Percentiles rank a stretch among this genome's conserved stretches.
Evolutionary conservation across 2,329 filamentous ascomycete genomes (phyloP).

Genomic region (Seiridium unicorne): DNA sequence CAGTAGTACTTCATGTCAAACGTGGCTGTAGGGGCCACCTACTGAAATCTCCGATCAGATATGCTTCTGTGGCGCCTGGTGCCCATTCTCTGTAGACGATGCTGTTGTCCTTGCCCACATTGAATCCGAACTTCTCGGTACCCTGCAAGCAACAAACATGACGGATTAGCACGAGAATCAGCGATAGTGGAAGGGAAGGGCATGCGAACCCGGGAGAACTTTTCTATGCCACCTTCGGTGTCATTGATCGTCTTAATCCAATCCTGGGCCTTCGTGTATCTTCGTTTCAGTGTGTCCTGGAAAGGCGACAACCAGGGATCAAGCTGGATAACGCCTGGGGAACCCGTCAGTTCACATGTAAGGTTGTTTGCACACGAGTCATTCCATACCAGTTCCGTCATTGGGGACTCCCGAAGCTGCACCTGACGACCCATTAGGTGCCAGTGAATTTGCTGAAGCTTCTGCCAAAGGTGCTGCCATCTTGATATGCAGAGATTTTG

Average conservation of each 20-base stretch:
- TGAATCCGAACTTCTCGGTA: conserved; percentile 82
- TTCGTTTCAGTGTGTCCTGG: conserved; percentile 69
- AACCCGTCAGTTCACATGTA: conserved; percentile 8
- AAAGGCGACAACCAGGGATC: conserved; percentile 91
- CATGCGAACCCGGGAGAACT: conserved; percentile 74
- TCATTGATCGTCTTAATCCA: conserved; percentile 86
- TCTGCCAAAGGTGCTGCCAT: conserved; percentile 25
- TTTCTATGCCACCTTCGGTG: conserved; percentile 83
- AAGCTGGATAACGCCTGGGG: conserved; percentile 75
- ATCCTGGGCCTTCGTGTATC: conserved; percentile 75
- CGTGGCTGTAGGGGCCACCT: conserved; percentile 27
- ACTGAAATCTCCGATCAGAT: conserved; percentile 94
- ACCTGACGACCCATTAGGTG: conserved; percentile 31
- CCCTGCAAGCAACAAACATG: conserved; percentile 52
- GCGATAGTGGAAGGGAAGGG: conserved; percentile 6
- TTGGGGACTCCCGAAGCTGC: conserved; percentile 54
- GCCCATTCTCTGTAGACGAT: conserved; percentile 96
- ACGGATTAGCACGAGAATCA: background rate
- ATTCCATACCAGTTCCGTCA: conserved; percentile 67
- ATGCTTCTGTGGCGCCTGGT: conserved; percentile 81
- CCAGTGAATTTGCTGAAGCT: conserved; percentile 44
- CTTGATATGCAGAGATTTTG: background rate
- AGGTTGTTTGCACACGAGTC: background rate
- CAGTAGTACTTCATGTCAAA: background rate
- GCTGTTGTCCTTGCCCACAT: conserved; percentile 76